phyloP scores from a whole-genome alignment of 2,329 filamentous ascomycete genomes.

The Penicillium sp. region DNA sequence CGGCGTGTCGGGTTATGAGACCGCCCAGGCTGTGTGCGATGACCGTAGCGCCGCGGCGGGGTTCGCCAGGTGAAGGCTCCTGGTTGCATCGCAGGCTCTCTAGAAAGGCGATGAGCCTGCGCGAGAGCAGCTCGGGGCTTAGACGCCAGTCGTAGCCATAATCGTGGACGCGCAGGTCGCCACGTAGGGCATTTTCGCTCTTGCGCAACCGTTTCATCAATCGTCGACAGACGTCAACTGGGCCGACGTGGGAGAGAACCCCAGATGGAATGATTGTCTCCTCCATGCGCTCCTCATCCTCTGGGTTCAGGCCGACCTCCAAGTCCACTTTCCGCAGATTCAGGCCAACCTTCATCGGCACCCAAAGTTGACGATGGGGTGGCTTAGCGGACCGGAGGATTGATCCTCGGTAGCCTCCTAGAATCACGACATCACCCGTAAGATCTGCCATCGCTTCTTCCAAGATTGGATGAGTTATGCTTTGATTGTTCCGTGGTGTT shows the following conservation, averaged over 20 bases:
- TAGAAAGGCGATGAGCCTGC: conserved; percentile 63
- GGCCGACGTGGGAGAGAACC: conserved; percentile 84
- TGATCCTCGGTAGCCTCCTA: conserved; percentile 85
- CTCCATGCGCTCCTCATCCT: conserved; percentile 75
- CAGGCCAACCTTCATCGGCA: conserved; percentile 82
- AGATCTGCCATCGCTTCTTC: conserved; percentile 58
- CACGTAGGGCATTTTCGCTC: conserved; percentile 62
- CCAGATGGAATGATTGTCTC: conserved; percentile 75
- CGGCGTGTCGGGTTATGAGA: conserved; percentile 74
- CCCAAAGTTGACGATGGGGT: conserved; percentile 82
- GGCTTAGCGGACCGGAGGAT: conserved; percentile 75
- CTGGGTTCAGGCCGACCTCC: conserved; percentile 69
- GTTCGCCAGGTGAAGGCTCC: conserved; percentile 38
- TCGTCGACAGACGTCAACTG: conserved; percentile 76
- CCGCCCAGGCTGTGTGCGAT: conserved; percentile 81
- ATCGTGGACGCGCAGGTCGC: conserved; percentile 70
- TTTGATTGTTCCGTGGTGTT: conserved; percentile 20
- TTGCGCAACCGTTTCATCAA: conserved; percentile 69
- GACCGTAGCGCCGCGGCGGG: conserved; percentile 63
- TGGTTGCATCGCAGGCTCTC: conserved; percentile 64
- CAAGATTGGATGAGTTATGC: conserved; percentile 39
- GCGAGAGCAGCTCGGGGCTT: conserved; percentile 67
- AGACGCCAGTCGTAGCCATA: conserved; percentile 94
- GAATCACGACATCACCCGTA: conserved; percentile 74
- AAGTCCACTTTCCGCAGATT: conserved; percentile 87